A percentile compares a stretch with the other conserved stretches of the same genome.
Evolutionary conservation across 306 rosid genomes (phyloP).

Genomic region (Fragaria ananassa): DNA sequence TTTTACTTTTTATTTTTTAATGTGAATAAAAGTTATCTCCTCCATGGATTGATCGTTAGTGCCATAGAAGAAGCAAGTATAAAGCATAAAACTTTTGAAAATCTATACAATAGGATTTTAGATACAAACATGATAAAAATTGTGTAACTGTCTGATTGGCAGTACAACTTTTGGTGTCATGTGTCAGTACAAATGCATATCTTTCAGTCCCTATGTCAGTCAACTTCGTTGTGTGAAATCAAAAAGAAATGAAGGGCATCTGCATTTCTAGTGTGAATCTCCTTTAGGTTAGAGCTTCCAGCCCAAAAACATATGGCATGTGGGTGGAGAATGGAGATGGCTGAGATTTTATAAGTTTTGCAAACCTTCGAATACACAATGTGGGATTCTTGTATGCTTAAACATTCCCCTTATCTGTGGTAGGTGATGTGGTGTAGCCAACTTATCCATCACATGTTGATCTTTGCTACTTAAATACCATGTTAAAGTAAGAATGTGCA

Average conservation of each 20-base stretch:
- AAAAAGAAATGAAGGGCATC: neutral
- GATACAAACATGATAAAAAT: neutral
- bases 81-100: neutral
- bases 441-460: neutral
- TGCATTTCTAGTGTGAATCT: neutral
- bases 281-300: neutral
- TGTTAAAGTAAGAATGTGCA: neutral
- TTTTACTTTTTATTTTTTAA: neutral
- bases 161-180: neutral
- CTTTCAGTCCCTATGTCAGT: neutral
- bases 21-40: neutral
- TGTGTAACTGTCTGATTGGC: neutral
- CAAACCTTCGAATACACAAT: neutral
- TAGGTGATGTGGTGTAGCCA: neutral
- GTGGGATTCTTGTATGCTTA: neutral
- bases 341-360: neutral
- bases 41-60: neutral
- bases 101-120: neutral
- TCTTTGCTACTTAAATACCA: neutral
- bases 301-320: neutral
- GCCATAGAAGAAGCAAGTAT: neutral
- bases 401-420: neutral
- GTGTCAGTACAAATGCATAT: neutral
- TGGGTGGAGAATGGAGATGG: too few relatives aligned
- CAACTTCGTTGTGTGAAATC: neutral